phyloP scores from a whole-genome alignment of 352 stramenopile genomes.

The Elongisporangium undulatum region DNA sequence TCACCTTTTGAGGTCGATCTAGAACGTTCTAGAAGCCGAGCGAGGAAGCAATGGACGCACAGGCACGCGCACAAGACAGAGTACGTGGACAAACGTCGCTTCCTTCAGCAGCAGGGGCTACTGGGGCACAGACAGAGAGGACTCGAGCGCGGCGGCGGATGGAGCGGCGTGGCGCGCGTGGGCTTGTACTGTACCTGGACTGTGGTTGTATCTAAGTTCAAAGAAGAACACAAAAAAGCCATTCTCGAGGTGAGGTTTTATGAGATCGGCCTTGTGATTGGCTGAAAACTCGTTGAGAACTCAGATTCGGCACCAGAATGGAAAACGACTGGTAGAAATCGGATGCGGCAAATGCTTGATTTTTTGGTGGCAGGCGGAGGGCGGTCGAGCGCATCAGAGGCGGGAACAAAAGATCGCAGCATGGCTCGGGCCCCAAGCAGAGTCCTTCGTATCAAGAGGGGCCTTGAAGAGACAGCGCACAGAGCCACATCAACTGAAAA shows the following conservation, averaged over 20 bases:
- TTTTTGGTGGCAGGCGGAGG: neutral
- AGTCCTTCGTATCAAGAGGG: neutral
- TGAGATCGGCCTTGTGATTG: neutral
- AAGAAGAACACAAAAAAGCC: neutral
- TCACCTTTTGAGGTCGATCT: neutral
- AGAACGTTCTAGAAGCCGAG: neutral
- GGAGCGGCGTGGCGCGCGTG: neutral
- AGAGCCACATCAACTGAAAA: neutral
- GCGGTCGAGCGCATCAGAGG: neutral
- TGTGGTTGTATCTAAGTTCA: neutral
- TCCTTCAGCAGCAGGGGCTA: neutral
- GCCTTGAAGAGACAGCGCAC: neutral
- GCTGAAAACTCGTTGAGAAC: neutral
- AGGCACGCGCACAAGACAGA: neutral
- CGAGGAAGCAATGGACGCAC: neutral
- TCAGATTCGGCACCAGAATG: neutral
- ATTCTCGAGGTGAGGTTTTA: neutral
- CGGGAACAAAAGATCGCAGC: neutral
- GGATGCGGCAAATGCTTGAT: neutral
- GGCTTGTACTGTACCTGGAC: neutral
- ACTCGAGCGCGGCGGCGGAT: neutral
- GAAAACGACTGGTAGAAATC: neutral
- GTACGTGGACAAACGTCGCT: neutral
- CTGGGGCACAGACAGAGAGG: neutral
- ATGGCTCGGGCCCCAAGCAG: neutral